Evolutionary conservation across 1,139 yeast genomes (phyloP), one percentile per base, ranked within the genome.

Genomic region (Kluyveromyces marxianus): DNA sequence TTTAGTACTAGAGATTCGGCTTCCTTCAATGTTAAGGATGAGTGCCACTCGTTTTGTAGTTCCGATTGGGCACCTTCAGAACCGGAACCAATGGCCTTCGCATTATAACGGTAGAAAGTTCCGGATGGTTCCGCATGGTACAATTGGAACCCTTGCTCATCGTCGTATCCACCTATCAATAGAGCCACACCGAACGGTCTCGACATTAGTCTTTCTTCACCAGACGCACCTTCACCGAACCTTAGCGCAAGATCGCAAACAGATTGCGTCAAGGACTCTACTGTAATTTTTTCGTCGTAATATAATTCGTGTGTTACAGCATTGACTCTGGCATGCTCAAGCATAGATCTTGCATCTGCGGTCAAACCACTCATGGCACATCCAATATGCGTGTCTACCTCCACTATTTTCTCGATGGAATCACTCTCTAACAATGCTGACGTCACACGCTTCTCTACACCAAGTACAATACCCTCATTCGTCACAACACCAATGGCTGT

Each of bases 61-160:
- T 94, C 99, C 1, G 97, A 86, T 69, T 94, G 98, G 2, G 99
- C 99, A 52, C 98, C 98, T 68, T 94, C 99, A 24, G 96, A 86
- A 29, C 99, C 99, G 1, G 96, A 87, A 7, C 99, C 99, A 63
- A 94, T 94, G 8, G 98, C 98, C 69, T 92, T 94, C 39, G 98
- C 99, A 61, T 92, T 97, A 66, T 92, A 94, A 68, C 95, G 79
- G 71, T 92, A 94, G 60, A 89, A 94, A 1, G 99, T 92, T 50
- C 99, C 99, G 21, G 96, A 85, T 37, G 99, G 98, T 68, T 94
- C 99, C n/a, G 98, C 96, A 65, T 94, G 97, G 66, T 86, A 85
- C 62, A 94, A 76, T 68, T 92, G 98, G 45, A 97, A 96, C 0
- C 98, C 98, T 60, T 87, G 83, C 57, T 88, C 95, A 51, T 79